Base-by-base conservation (phyloP, 2,329 filamentous ascomycete genomes). In the Pyricularia sp. region DNA sequence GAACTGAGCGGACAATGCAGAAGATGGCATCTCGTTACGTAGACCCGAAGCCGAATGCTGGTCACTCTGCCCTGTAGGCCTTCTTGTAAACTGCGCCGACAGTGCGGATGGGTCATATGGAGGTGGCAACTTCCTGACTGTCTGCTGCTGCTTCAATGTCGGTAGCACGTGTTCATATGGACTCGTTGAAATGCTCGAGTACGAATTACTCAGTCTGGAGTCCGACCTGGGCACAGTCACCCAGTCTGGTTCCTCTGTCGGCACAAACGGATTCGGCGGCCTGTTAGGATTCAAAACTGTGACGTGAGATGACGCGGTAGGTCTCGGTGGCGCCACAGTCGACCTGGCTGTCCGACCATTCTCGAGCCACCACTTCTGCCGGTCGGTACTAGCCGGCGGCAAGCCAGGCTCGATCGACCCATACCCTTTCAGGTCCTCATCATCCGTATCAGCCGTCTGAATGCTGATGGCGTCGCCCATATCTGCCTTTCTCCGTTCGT, bases 181-280 rank as follows among this genome's bases (percentile, higher is more conserved):
- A 25, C 85, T 88, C 68, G 82, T 86, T 11, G 86, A 88, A 70
- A 88, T 82, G 74, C 83, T 87, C 2, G 84, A 86, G 70, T 82
- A 81, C 0, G 85, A 81, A 12, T 63, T 63, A 0, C 84, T 85
- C 33, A 85, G 77, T 55, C 84, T 82, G 20, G 85, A 86, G 61
- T 83, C 81, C 3, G 83, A 80, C 36, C 86, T 80, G 26, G 87
- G 84, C 6, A 90, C 82, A 3, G 84, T 85, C 61, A 97, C 88
- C 95, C 95, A 98, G 74, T 97, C 94, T 11, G 90, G 87, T 77
- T 97, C 92, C 36, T 90, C 84, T 1, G 86, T 89, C 0, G 85
- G 82, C 1, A 84, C 85, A 77, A 96, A 98, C 0, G 95, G 95
- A 74, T 98, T 98, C 0, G 91, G 87, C 14, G 88, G 87, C 65